Conservation (phyloP, 169 alveolate genomes). For the Neospora caninum region DNA sequence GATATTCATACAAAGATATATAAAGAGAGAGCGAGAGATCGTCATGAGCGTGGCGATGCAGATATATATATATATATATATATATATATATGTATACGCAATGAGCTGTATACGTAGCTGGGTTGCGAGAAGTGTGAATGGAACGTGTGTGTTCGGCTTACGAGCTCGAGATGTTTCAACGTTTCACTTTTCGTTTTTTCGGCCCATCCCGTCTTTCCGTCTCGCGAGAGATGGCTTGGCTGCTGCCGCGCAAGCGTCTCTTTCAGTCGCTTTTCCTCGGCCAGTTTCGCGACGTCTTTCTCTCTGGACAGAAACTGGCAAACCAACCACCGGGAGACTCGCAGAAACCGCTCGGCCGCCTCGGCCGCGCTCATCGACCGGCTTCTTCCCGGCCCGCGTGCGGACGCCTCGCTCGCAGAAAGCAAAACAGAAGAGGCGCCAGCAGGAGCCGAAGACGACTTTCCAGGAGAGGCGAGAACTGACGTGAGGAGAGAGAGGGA, state of each 20-base stretch:
- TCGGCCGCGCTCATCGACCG: not conserved
- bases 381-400: not conserved
- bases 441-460: not conserved
- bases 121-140: too few relatives aligned
- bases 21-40: too few relatives aligned
- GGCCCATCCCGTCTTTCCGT: not conserved
- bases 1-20: not conserved
- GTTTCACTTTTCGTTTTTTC: not conserved
- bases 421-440: not conserved
- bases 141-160: not conserved
- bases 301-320: not conserved
- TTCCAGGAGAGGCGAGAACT: not conserved
- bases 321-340: not conserved
- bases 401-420: not conserved
- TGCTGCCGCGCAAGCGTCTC: not conserved
- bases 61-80: not conserved
- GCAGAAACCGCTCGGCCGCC: constrained; percentile 25
- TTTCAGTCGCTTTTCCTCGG: not conserved
- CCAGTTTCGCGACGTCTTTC: not conserved
- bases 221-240: not conserved
- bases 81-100: not conserved
- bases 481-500: not conserved
- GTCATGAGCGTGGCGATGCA: too few relatives aligned
- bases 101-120: not conserved
- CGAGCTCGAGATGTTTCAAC: not conserved